phyloP scores from a whole-genome alignment of 768 basidiomycete species.

The Termitomyces sp. region DNA sequence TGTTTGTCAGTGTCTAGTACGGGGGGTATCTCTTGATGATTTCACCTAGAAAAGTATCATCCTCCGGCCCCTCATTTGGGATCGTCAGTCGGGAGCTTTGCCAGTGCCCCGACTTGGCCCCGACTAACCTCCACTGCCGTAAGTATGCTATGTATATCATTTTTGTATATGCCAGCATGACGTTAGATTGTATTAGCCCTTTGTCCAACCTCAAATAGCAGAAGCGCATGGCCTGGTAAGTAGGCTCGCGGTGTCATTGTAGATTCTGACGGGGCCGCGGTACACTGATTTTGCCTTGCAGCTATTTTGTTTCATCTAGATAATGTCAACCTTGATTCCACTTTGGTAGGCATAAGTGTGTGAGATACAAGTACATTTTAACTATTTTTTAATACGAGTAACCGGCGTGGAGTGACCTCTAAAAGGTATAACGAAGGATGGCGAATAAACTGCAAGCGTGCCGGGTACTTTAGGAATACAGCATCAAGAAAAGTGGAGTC shows the following conservation, averaged over 20 bases:
- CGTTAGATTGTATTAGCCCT: background rate
- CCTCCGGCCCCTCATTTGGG: background rate
- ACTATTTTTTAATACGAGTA: background rate
- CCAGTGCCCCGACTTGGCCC: too few species aligned
- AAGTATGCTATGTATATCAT: too few species aligned
- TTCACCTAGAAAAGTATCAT: background rate
- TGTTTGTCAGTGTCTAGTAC: background rate
- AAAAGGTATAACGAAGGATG: background rate
- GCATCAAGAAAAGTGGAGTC: background rate
- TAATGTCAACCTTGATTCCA: background rate
- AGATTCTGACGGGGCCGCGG: background rate
- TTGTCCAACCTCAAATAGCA: too few species aligned
- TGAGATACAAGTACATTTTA: constrained; percentile 1
- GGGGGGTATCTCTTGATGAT: too few species aligned
- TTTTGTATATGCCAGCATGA: background rate
- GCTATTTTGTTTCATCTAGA: background rate
- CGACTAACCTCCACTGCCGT: background rate
- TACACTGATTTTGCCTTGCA: background rate
- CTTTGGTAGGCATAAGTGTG: background rate
- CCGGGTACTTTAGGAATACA: background rate
- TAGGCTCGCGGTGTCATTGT: too few species aligned
- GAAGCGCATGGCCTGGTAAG: too few species aligned
- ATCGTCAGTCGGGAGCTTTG: background rate
- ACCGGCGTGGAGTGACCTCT: background rate
- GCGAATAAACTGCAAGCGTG: background rate